Evolutionary conservation across 306 rosid genomes (phyloP).

Genomic region (Cucurbita ficifolia): DNA sequence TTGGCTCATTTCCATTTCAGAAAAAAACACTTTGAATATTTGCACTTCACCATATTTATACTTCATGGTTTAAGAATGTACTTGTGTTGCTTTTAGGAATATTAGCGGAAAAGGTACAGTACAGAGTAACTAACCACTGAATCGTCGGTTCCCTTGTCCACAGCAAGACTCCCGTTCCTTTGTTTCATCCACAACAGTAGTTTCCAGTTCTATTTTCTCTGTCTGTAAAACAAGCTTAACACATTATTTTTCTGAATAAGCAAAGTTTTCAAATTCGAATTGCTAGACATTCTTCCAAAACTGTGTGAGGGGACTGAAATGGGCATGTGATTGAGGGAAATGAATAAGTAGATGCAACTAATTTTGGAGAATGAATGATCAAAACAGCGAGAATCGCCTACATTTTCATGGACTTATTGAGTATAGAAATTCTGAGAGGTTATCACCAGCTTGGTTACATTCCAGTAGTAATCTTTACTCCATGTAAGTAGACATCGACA

Average conservation of each 20-base stretch:
- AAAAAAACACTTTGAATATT: background rate
- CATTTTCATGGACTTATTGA: background rate
- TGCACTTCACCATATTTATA: background rate
- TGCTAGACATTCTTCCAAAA: background rate
- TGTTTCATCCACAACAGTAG: constrained; percentile 97
- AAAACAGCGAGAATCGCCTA: background rate
- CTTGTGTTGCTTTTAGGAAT: background rate
- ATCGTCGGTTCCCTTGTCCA: constrained; percentile 79
- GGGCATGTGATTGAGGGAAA: background rate
- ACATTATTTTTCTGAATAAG: background rate
- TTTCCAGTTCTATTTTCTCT: constrained; percentile 94
- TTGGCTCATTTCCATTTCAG: background rate
- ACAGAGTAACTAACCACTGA: constrained; percentile 60
- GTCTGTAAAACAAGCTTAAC: constrained; percentile 35
- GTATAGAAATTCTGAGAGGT: background rate
- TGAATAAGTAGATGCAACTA: background rate
- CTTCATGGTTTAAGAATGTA: background rate
- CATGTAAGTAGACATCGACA: background rate
- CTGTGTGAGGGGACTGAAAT: background rate
- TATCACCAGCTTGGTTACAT: background rate
- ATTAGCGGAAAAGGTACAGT: background rate
- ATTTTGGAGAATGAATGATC: background rate
- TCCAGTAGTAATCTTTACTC: background rate
- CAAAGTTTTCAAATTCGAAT: background rate
- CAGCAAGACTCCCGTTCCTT: constrained; percentile 94